Evolutionary conservation across 352 stramenopile genomes (phyloP), one percentile per base, ranked within the genome.

Genomic region (Globisporangium uncinulatum): DNA sequence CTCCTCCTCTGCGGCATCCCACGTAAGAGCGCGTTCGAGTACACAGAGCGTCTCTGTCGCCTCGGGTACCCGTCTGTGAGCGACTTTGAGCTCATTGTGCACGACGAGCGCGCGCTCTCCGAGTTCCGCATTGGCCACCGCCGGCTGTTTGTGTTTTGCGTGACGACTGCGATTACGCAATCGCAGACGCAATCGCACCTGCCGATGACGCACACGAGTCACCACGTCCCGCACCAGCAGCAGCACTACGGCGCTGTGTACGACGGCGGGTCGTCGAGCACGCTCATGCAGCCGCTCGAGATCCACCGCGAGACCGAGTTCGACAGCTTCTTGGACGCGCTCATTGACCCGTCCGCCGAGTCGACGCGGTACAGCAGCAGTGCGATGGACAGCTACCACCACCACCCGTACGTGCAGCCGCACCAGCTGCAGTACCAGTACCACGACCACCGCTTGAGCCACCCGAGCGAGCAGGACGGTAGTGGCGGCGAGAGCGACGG

Each of bases 31-130:
- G 70, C 70, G 41, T 78, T 72, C 52, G 56, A 81, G 60, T 90
- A 90, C 63, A 70, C 74, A 17, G 77, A 85, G 52, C 66, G 70
- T 20, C 62, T 90, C 5, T 72, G 73, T 39, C 79, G 66, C 51
- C 67, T 81, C n/a, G 77, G 77, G 17, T 88, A 88, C 62, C 69
- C 80, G 39, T 61, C 57, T 31, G 70, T 86, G 37, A 66, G 66
- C n/a, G 74, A 87, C 21, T 67, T 89, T 42, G 73, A 85, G 57
- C 71, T 78, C 46, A 73, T 83, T 36, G n/a, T 74, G 9, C 71
- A 86, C 56, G 75, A 86, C 51, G 64, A 81, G 53, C 72, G 66
- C 39, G 71, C 72, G 8, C 55, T 85, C 5, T 56, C 65, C 14
- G 53, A 70, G 42, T 74, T 85, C 56, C 72, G 70, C 53, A 60